Percentiles rank a stretch among this genome's conserved stretches.
These are phyloP conservation scores for Clathrospora elynae DNA, from an alignment of 2,329 filamentous ascomycete genomes.

Conservation along the genomic window DNA sequence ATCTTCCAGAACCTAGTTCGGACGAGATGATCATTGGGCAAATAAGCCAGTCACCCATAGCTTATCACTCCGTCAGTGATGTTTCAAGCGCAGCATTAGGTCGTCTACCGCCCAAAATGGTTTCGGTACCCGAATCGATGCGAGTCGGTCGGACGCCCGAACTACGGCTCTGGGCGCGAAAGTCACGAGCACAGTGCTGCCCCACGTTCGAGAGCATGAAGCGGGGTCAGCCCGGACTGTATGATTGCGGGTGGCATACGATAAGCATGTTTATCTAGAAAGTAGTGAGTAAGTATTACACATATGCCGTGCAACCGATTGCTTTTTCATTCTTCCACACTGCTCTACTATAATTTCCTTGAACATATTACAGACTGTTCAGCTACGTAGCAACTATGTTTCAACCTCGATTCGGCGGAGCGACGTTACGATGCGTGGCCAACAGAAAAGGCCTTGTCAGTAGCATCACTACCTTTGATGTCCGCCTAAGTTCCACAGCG, in stretches of 20 bases:
- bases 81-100: too few species aligned
- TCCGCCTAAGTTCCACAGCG: constrained; percentile 21
- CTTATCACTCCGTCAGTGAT: constrained; percentile 20
- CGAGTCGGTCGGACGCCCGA: constrained; percentile 27
- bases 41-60: neutral
- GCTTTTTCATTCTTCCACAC: neutral
- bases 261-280: constrained; percentile 22
- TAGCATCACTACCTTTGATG: constrained; percentile 10
- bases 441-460: constrained; percentile 2
- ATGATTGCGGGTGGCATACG: constrained; percentile 19
- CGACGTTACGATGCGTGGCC: constrained; percentile 4
- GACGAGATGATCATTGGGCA: constrained; percentile 6
- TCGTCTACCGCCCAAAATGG: too few species aligned
- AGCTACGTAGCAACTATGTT: constrained; percentile 20
- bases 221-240: constrained; percentile 28
- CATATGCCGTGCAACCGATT: neutral
- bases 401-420: constrained; percentile 9
- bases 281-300: neutral
- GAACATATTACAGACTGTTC: neutral
- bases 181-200: constrained; percentile 26
- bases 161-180: constrained; percentile 23
- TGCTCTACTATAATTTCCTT: neutral
- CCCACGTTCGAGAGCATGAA: constrained; percentile 23
- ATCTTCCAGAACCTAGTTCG: constrained; percentile 6
- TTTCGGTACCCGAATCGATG: constrained; percentile 10